Conservation (phyloP, 1,284 basidiomycete species). For the Schizophyllum amplum region DNA sequence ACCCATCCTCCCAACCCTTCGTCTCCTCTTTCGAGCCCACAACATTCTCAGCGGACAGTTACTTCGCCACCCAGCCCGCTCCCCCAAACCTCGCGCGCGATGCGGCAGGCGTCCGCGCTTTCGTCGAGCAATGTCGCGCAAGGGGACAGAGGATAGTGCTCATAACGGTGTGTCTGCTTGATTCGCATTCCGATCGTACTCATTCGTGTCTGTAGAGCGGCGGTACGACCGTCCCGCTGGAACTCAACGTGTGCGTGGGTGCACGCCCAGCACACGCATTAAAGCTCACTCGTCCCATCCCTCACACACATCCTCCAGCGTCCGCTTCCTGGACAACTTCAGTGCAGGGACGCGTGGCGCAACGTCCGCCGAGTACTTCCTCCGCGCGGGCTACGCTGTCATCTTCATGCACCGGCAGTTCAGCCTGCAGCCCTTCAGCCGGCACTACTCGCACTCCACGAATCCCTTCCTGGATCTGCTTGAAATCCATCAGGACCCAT, state of each 20-base stretch:
- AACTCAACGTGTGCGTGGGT: constrained; percentile 86
- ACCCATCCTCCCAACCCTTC: no score
- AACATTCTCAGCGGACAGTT: constrained; percentile 75
- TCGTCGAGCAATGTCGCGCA: constrained; percentile 62
- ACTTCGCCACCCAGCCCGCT: constrained; percentile 78
- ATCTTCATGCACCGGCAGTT: constrained; percentile 98
- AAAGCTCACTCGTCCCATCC: no score
- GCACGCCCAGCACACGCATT: no score
- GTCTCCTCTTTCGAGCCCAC: constrained; percentile 17
- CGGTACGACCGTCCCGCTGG: constrained; percentile 90
- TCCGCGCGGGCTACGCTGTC: constrained; percentile 90
- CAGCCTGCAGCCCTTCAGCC: constrained; percentile 92
- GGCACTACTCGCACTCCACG: constrained; percentile 96
- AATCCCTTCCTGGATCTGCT: constrained; percentile 97
- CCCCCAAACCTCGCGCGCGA: constrained; percentile 65
- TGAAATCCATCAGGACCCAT: constrained; percentile 48
- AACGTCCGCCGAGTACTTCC: constrained; percentile 96
- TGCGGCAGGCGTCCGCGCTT: constrained; percentile 53
- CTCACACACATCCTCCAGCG: constrained; percentile 41
- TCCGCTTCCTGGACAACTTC: constrained; percentile 98
- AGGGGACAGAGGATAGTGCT: constrained; percentile 77
- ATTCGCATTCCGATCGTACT: constrained; percentile 6
- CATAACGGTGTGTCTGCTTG: constrained; percentile 69
- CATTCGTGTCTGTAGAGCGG: constrained; percentile 58
- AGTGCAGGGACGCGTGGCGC: constrained; percentile 97